Conservation (phyloP, 2,329 filamentous ascomycete species). For the Hypoxylon sp. region DNA sequence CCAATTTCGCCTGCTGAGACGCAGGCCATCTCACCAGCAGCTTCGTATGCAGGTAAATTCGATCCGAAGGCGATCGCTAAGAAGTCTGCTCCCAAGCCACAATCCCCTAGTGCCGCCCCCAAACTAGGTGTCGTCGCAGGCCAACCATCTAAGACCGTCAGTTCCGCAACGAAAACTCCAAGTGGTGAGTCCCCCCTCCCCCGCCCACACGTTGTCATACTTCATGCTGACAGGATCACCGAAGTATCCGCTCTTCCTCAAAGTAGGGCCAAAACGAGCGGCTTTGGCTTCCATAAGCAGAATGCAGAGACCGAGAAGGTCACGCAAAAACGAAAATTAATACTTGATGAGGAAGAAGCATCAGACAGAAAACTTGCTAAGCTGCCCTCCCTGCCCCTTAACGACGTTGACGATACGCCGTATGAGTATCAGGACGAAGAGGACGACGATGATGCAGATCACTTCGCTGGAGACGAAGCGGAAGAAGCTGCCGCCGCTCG, state of each 20-base stretch:
- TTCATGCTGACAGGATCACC: conserved; percentile 44
- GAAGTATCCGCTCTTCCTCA: conserved; percentile 70
- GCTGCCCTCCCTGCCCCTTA: conserved; percentile 81
- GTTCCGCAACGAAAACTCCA: conserved; percentile 51
- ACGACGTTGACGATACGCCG: conserved; percentile 70
- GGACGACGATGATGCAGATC: conserved; percentile 78
- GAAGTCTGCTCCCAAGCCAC: conserved; percentile 72
- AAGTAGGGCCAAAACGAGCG: conserved; percentile 79
- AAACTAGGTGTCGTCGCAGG: conserved; percentile 63
- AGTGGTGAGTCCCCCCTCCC: conserved; percentile 52
- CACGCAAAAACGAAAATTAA: conserved; percentile 78
- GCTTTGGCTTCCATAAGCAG: conserved; percentile 84
- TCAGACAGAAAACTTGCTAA: conserved; percentile 90
- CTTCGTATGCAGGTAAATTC: conserved; percentile 81
- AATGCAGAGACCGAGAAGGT: conserved; percentile 74
- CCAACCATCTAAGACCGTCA: conserved; percentile 53
- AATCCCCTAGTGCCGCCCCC: conserved; percentile 66
- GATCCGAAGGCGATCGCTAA: conserved; percentile 89
- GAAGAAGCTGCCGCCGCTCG: conserved; percentile 87
- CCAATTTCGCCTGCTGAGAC: conserved; percentile 62
- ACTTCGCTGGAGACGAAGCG: conserved; percentile 86
- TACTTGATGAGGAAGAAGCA: conserved; percentile 89
- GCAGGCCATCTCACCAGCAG: conserved; percentile 64
- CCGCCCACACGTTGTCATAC: conserved; percentile 1
- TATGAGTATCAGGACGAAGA: conserved; percentile 72